Evolutionary conservation across 768 basidiomycete species (phyloP).

Genomic region (Lactarius pseudohatsudake): DNA sequence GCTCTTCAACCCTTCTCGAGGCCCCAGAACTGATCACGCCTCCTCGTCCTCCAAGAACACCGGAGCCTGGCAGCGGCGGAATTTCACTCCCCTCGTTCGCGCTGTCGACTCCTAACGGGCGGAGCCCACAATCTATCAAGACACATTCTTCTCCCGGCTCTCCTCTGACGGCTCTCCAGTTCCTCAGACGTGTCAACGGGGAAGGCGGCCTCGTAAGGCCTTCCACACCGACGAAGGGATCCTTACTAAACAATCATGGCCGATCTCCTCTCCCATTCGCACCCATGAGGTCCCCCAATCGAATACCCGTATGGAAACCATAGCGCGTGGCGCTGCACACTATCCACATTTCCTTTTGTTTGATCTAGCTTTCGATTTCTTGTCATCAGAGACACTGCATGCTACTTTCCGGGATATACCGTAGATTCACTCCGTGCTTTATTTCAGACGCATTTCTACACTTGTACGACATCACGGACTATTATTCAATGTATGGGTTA

Average conservation of each 20-base stretch:
- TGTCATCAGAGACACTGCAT: conserved; percentile 19
- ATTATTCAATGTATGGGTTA: conserved; percentile 11
- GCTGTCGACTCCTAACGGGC: conserved; percentile 49
- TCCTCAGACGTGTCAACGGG: conserved; percentile 74
- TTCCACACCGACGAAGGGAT: conserved; percentile 59
- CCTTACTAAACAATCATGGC: conserved; percentile 7
- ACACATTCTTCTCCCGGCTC: conserved; percentile 67
- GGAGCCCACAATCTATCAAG: conserved; percentile 46
- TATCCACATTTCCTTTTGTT: background rate
- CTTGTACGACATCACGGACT: conserved; percentile 21
- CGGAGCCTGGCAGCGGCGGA: conserved; percentile 53
- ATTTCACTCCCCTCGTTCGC: conserved; percentile 65
- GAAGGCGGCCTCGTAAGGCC: conserved; percentile 54
- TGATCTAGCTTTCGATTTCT: conserved; percentile 12
- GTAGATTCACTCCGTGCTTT: conserved; percentile 17
- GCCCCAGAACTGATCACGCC: conserved; percentile 43
- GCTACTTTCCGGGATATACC: conserved; percentile 17
- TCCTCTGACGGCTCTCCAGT: conserved; percentile 78
- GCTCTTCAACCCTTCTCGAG: conserved; percentile 68
- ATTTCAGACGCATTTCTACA: conserved; percentile 21
- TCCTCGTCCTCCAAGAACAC: conserved; percentile 56
- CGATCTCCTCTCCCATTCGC: conserved; percentile 13
- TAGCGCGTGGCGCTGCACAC: conserved; percentile 10
- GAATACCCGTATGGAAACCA: conserved; percentile 29
- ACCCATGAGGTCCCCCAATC: conserved; percentile 17